A percentile compares a stretch with the other conserved stretches of the same genome.
Evolutionary conservation across 1,284 basidiomycete genomes (phyloP).

Genomic region (Cryptococcus sp.): DNA sequence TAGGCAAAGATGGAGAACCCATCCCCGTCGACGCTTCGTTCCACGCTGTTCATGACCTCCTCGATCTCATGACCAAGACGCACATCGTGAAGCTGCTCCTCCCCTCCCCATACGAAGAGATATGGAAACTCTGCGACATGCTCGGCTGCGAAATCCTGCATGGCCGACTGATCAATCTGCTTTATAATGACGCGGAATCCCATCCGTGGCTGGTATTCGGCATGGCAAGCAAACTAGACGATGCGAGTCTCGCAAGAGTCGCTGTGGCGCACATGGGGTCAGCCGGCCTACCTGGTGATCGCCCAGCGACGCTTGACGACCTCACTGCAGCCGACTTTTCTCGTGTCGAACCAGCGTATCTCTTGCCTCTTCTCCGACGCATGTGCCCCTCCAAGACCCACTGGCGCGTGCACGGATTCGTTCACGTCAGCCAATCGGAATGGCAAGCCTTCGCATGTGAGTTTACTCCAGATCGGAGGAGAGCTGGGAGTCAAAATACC

Average conservation of each 20-base stretch:
- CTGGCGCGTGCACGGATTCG: too few relatives aligned
- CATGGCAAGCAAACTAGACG: slow-evolving; percentile 2
- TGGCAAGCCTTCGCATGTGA: too few relatives aligned
- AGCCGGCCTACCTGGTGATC: neutral
- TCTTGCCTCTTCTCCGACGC: neutral
- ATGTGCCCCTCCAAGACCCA: too few relatives aligned
- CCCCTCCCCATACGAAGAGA: neutral
- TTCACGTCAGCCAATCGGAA: too few relatives aligned
- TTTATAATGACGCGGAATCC: neutral
- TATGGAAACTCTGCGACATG: neutral
- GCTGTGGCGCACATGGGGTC: neutral
- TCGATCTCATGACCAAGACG: slow-evolving; percentile 2
- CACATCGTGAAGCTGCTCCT: neutral
- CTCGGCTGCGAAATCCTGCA: neutral
- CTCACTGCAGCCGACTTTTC: neutral
- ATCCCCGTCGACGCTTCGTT: slow-evolving; percentile 3
- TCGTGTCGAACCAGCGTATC: neutral
- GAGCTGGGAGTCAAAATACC: too few relatives aligned
- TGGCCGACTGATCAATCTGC: neutral
- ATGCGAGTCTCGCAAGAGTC: neutral
- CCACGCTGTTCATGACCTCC: neutral
- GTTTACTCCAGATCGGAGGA: too few relatives aligned
- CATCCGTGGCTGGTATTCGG: neutral
- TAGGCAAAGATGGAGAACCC: neutral
- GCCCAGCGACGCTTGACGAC: too few relatives aligned